Base-by-base conservation (phyloP, 116 monocot species). In the Papilionanthe hybrid region DNA sequence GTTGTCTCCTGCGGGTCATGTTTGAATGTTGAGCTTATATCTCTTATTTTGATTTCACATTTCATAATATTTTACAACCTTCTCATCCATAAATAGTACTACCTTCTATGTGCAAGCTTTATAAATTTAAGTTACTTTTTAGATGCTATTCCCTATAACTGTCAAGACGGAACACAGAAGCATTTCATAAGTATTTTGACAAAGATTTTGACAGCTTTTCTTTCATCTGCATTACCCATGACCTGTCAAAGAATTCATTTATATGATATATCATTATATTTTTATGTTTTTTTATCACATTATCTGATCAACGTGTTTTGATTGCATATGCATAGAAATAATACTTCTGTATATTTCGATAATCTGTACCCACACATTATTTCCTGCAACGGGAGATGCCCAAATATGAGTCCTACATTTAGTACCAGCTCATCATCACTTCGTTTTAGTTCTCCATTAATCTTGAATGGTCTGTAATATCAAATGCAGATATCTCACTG, bases 401-500 rank as follows among this genome's bases (percentile, higher is more conserved):
- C 15, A 30, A 69, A 37, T 30, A 18, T 69, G 30, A 69, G 15
- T 37, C 37, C 11, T 69, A 32, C 17, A 69, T 37, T 69, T 69
- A 69, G 2, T 15, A 15, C 69, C 69, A 69, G 2, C 32, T 15
- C 6, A 37, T 30, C 5, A 29, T 69, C 37, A 75, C 13, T 75
- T 73, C 18, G 5, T 43, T 75, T 23, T 6, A 75, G 10, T 49
- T 48, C 5, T 28, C 42, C 47, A 49, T 25, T 75, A 11, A n/a
- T 42, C 1, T 50, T 77, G 67, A 80, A 32, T 75, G 42, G 19
- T 79, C 23, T 75, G 43, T 25, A 78, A 43, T 30, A 27, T 58
- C 65, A 27, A 77, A 81, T 87, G 72, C 89, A 99, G 99, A 87
- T 93, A 95, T 82, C 72, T 95, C 57, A 88, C 93, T 27, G 95